These are phyloP conservation scores for Gracilaria domingensis DNA, from an alignment of 23 red algal genomes.

Conservation along the genomic window DNA sequence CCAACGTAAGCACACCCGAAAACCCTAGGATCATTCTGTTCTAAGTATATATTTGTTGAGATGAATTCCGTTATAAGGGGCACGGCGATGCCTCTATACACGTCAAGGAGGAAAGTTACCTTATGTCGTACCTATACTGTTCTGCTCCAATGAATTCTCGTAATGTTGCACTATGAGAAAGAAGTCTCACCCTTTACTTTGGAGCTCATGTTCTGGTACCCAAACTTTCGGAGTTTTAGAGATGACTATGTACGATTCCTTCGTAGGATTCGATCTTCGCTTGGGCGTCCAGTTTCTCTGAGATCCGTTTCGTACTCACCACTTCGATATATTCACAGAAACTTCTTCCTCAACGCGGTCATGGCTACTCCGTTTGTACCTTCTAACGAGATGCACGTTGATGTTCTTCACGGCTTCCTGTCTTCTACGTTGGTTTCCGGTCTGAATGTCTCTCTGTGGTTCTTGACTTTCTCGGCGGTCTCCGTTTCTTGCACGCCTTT, in stretches of 20 bases:
- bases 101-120: background rate
- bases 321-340: conserved; percentile 23
- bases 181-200: too few relatives aligned
- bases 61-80: background rate
- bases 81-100: background rate
- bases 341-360: conserved; percentile 6
- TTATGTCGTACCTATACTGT: background rate
- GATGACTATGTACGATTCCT: background rate
- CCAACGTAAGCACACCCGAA: background rate
- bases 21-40: too few relatives aligned
- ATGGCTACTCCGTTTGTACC: background rate
- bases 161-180: background rate
- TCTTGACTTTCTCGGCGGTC: background rate
- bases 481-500: background rate
- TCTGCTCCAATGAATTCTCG: background rate
- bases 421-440: background rate
- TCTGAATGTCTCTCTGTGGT: background rate
- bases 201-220: too few relatives aligned
- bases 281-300: background rate
- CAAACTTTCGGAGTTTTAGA: background rate
- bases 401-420: background rate
- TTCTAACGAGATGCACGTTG: conserved; percentile 24
- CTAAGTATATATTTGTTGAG: background rate
- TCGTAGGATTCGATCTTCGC: background rate
- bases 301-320: background rate